phyloP scores from a whole-genome alignment of 78 protist genomes.

The Chrysochromulina tobinii region DNA sequence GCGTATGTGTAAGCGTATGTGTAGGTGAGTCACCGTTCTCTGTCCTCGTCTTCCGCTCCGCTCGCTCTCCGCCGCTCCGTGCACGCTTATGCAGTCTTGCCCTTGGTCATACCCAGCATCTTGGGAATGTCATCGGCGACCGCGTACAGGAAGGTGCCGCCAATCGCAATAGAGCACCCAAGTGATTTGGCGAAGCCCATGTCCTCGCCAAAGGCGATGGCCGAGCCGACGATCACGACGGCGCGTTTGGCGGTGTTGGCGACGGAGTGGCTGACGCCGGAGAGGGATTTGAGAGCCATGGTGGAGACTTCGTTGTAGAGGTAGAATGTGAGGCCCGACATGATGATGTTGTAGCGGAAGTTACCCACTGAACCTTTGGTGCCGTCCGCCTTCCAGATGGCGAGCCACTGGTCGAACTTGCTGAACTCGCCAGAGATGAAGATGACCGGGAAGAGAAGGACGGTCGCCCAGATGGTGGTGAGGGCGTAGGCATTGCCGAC shows the following conservation, averaged over 20 bases:
- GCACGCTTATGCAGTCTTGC: no score
- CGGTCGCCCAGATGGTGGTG: neutral
- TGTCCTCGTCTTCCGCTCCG: no score
- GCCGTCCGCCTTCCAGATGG: neutral
- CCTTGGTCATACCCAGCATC: no score
- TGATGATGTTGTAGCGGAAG: neutral
- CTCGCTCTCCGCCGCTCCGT: no score
- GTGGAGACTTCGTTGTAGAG: constrained; percentile 43
- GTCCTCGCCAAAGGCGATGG: constrained; percentile 25
- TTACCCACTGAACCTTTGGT: no score
- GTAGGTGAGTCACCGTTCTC: no score
- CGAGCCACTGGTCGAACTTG: neutral
- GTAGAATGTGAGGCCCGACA: constrained; percentile 21
- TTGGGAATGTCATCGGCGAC: neutral
- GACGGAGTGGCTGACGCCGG: constrained; percentile 44
- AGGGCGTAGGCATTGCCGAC: constrained; percentile 39
- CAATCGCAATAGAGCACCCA: neutral
- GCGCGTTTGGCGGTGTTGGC: constrained; percentile 57
- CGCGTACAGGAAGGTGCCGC: constrained; percentile 36
- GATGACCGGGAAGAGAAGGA: constrained; percentile 15
- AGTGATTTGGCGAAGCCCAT: neutral
- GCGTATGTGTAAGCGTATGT: no score
- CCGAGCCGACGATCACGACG: constrained; percentile 47
- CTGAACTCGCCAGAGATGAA: neutral
- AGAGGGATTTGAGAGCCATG: constrained; percentile 19